These are phyloP conservation scores for Boletus pseudopeckii DNA, from an alignment of 768 basidiomycete species.

Conservation along the genomic window DNA sequence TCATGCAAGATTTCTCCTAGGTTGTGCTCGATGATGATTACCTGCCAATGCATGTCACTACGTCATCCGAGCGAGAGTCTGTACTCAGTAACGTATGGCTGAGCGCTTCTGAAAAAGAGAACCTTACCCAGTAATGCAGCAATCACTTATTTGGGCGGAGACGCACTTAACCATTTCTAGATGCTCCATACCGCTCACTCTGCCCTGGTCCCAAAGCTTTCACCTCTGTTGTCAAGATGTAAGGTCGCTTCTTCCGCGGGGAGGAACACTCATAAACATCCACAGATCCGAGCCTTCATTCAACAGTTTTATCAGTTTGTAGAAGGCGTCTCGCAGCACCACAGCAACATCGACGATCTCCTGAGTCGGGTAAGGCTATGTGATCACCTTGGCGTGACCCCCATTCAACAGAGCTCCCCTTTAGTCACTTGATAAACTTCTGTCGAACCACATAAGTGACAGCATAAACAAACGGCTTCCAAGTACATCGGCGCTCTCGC, in stretches of 20 bases:
- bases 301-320: conserved; percentile 96
- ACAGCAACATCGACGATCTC: conserved; percentile 88
- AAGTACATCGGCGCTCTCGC: conserved; percentile 75
- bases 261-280: conserved; percentile 1
- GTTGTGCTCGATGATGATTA: conserved; percentile 85
- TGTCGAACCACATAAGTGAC: conserved; percentile 73
- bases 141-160: neutral
- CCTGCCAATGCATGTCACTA: conserved; percentile 76
- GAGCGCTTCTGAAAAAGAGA: conserved; percentile 57
- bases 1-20: conserved; percentile 37
- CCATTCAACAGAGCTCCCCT: conserved; percentile 1
- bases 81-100: conserved; percentile 87
- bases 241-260: conserved; percentile 2
- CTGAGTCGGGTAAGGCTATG: conserved; percentile 66
- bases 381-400: neutral
- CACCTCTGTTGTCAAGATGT: conserved; percentile 92
- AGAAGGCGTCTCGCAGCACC: conserved; percentile 90
- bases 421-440: conserved; percentile 82
- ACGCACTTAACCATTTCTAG: conserved; percentile 36
- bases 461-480: conserved; percentile 72
- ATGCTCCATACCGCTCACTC: conserved; percentile 56
- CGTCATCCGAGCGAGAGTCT: conserved; percentile 57
- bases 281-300: conserved; percentile 81
- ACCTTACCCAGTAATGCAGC: conserved; percentile 47
- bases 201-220: conserved; percentile 96